Conservation (phyloP, 192 early-diverging fungal species). For the Podila epicladia region DNA sequence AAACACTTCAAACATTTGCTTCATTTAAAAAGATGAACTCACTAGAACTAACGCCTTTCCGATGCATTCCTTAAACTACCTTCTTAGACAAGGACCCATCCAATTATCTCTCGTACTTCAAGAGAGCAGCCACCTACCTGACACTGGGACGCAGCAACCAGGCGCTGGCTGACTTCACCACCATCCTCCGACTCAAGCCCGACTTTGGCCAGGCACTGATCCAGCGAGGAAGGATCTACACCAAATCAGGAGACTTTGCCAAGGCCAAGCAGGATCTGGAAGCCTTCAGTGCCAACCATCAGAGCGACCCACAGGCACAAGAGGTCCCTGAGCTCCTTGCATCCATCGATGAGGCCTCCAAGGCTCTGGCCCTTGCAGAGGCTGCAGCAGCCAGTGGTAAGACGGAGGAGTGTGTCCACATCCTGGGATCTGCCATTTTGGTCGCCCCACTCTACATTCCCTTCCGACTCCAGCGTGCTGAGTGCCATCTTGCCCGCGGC, state of each 20-base stretch:
- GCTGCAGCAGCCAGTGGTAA: conserved; percentile 52
- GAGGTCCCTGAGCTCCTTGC: conserved; percentile 34
- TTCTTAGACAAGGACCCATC: conserved; percentile 74
- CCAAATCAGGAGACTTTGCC: conserved; percentile 73
- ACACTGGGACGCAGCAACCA: conserved; percentile 73
- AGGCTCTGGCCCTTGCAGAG: conserved; percentile 49
- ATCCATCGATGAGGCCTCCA: conserved; percentile 56
- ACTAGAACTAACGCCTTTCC: not conserved
- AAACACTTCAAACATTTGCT: not conserved
- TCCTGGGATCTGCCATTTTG: conserved; percentile 61
- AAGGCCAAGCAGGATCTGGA: conserved; percentile 72
- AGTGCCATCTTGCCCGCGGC: conserved; percentile 75
- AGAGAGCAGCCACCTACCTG: conserved; percentile 86
- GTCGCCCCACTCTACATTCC: conserved; percentile 63
- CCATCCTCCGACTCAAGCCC: conserved; percentile 81
- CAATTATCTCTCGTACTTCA: conserved; percentile 89
- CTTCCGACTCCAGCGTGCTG: conserved; percentile 72
- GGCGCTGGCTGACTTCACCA: conserved; percentile 86
- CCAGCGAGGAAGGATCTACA: conserved; percentile 76
- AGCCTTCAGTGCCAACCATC: conserved; percentile 33
- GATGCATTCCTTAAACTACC: not conserved
- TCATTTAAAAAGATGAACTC: not conserved
- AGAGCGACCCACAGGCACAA: conserved; percentile 50
- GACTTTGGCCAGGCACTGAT: conserved; percentile 82
- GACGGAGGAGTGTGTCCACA: conserved; percentile 63